A percentile compares a stretch with the other conserved stretches of the same genome.
phyloP scores from a whole-genome alignment of 163 green algal species.

The Scenedesmus sp. region DNA sequence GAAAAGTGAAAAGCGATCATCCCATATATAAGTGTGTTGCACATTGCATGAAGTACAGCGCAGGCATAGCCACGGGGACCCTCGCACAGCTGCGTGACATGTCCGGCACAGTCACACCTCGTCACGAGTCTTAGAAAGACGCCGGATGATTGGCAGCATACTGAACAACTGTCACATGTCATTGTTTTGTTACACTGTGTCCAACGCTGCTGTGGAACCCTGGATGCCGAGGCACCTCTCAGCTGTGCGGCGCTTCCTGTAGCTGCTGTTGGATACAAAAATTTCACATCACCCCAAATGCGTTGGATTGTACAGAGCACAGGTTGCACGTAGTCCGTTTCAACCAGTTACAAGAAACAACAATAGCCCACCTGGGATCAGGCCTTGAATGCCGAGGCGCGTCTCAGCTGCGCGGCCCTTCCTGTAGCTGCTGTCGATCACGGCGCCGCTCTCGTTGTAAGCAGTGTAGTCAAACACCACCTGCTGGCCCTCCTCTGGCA shows the following conservation, averaged over 20 bases:
- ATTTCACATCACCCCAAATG: too few species aligned
- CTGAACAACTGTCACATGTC: not conserved
- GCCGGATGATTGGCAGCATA: too few species aligned
- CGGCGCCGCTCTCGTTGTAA: constrained; percentile 95
- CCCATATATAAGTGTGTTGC: not conserved
- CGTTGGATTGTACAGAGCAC: not conserved
- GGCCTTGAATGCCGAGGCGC: constrained; percentile 86
- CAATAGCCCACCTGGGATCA: constrained; percentile 83
- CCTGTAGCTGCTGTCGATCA: constrained; percentile 93
- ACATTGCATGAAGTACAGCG: not conserved
- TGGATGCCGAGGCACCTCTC: too few species aligned
- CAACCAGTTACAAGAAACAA: not conserved
- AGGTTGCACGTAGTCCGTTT: not conserved
- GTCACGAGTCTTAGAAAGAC: too few species aligned
- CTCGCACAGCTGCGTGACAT: too few species aligned
- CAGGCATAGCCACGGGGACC: too few species aligned
- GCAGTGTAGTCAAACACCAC: constrained; percentile 94
- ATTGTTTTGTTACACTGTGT: not conserved
- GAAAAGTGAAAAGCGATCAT: not conserved
- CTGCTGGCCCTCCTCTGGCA: constrained; percentile 88
- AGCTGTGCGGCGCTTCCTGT: too few species aligned
- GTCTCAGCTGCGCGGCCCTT: constrained; percentile 86
- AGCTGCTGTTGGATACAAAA: too few species aligned
- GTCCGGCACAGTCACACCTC: too few species aligned
- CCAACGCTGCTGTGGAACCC: not conserved